A percentile compares a stretch with the other conserved stretches of the same genome.
Conservation (phyloP, 345 rosid genomes). For the Salix exigua region DNA sequence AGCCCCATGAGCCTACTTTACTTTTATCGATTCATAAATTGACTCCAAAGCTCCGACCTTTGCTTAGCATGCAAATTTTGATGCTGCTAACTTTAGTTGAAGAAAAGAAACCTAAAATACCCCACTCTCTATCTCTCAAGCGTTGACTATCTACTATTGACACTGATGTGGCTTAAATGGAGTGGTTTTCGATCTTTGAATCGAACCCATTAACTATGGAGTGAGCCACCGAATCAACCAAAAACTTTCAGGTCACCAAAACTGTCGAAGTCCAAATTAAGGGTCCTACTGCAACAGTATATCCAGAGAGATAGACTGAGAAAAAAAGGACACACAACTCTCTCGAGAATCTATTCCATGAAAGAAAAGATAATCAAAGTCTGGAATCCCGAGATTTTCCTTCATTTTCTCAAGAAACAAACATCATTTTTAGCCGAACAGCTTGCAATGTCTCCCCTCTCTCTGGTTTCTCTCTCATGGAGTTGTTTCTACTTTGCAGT, state of each 20-base stretch:
- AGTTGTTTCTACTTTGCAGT: constrained; percentile 9
- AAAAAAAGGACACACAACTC: not conserved
- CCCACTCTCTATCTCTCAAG: too few relatives aligned
- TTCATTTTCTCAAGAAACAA: constrained; percentile 20
- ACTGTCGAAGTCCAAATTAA: constrained; percentile 16
- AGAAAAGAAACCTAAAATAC: not conserved
- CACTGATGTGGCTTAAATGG: constrained; percentile 18
- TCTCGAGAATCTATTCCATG: constrained; percentile 26
- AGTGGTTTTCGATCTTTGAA: constrained; percentile 19
- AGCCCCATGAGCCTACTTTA: constrained; percentile 14
- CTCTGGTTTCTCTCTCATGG: not conserved
- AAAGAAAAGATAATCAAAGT: constrained; percentile 6
- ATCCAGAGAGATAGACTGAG: too few relatives aligned
- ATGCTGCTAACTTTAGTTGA: not conserved
- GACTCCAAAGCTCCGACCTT: not conserved
- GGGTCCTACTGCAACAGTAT: not conserved
- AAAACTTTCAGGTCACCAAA: constrained; percentile 27
- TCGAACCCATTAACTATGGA: constrained; percentile 26
- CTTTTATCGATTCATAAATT: not conserved
- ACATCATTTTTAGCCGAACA: constrained; percentile 12
- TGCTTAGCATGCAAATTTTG: constrained; percentile 26
- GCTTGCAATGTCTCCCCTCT: not conserved
- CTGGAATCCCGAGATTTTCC: not conserved
- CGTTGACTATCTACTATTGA: not conserved
- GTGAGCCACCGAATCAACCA: constrained; percentile 46